Conservation (phyloP, 176 grass and related monocot genomes). For the Triticum urartu region DNA sequence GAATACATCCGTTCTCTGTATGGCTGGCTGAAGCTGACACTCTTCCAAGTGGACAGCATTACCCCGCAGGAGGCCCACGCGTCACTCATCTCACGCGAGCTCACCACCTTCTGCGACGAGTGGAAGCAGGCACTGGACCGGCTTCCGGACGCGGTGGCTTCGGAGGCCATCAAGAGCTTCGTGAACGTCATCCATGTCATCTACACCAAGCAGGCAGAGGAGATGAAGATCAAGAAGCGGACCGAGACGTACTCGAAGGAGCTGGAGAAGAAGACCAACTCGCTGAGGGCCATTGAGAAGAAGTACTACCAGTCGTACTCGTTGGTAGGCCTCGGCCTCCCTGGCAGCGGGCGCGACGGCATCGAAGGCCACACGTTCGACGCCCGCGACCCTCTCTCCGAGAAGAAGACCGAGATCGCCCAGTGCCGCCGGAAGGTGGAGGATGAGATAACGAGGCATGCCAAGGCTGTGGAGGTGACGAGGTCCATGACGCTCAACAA, state of each 20-base stretch:
- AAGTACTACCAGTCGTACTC: slow-evolving; percentile 98
- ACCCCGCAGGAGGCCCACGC: slow-evolving; percentile 56
- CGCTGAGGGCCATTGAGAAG: slow-evolving; percentile 81
- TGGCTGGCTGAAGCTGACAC: slow-evolving; percentile 89
- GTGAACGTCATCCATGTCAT: slow-evolving; percentile 89
- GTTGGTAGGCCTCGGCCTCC: slow-evolving; percentile 76
- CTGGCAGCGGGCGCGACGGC: slow-evolving; percentile 59
- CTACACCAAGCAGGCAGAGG: slow-evolving; percentile 91
- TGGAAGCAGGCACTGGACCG: slow-evolving; percentile 97
- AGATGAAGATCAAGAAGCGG: slow-evolving; percentile 88
- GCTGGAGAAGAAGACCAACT: slow-evolving; percentile 84
- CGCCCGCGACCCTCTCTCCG: slow-evolving; percentile 76
- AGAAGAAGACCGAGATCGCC: slow-evolving; percentile 87
- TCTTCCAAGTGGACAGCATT: slow-evolving; percentile 67
- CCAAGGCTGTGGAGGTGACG: slow-evolving; percentile 83
- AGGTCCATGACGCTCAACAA: slow-evolving; percentile 94
- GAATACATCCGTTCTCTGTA: slow-evolving; percentile 81
- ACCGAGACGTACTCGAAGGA: slow-evolving; percentile 75
- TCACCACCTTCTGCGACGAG: slow-evolving; percentile 90
- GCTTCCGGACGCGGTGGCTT: slow-evolving; percentile 88
- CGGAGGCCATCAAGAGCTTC: slow-evolving; percentile 95
- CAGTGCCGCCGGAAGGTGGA: slow-evolving; percentile 75
- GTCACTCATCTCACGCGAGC: slow-evolving; percentile 63
- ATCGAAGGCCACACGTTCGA: slow-evolving; percentile 65
- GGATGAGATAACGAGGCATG: slow-evolving; percentile 84